Evolutionary conservation across 805 yeast species (phyloP), one percentile per base, ranked within the genome.

Genomic region (Candida pseudoglaebosa): DNA sequence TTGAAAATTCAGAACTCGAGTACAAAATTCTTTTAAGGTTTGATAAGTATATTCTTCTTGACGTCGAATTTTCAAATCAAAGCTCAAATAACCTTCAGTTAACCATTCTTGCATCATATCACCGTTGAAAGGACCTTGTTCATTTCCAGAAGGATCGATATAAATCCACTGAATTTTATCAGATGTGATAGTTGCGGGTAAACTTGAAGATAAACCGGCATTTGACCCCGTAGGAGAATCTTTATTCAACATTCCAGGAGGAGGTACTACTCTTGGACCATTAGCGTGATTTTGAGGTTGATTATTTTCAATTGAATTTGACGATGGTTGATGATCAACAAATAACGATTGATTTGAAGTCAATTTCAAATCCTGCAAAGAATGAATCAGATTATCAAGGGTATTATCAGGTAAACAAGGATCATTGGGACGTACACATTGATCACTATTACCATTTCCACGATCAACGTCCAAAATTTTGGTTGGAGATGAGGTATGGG

Each of bases 111-210:
- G 90, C 96, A 87, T 87, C 60, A 73, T 61, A 18, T 61, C 56
- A 2, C 90, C 88, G 34, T 69, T 67, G 59, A 87, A 87, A 3
- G 96, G 95, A 16, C 96, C 96, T 55, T 86, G 95, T 44, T 78
- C 80, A 36, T 61, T 70, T 4, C 84, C 86, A 29, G 70, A 57
- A 0, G 86, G 79, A 56, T 87, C 96, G 39, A 81, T 62, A 56
- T 87, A 87, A 41, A 63, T 62, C 96, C 96, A 87, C 35, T 70
- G 62, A 47, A 80, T 68, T 37, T 66, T 57, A 20, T 57, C 65
- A 2, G 78, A 71, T 2, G 62, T 50, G 10, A 71, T 29, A 15
- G 22, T 9, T 9, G 9, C 22, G 9, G 36, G 36, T 16, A 19
- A 12, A 13, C 46, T 41, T 13, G 32, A 46, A n/a, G 36, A 37